phyloP scores from a whole-genome alignment of 768 basidiomycete species.

The Amanita phalloides region DNA sequence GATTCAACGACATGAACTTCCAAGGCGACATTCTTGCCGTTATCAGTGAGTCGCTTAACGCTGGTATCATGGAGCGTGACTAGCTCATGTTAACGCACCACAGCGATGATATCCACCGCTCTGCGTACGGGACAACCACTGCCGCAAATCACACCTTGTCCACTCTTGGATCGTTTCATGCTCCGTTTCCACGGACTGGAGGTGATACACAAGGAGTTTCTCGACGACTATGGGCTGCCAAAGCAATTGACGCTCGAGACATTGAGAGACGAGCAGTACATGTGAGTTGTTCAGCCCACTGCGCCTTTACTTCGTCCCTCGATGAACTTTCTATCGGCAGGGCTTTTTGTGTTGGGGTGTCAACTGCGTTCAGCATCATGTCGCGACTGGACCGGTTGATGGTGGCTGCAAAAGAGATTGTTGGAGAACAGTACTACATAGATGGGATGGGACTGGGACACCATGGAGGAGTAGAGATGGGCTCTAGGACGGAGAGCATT shows the following conservation, averaged over 20 bases:
- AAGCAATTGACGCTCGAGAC: conserved; percentile 61
- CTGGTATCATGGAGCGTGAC: too few relatives aligned
- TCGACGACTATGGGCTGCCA: conserved; percentile 69
- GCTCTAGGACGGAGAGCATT: conserved; percentile 16
- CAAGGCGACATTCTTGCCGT: conserved; percentile 81
- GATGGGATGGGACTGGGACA: conserved; percentile 42
- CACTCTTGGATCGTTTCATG: conserved; percentile 40
- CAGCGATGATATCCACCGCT: conserved; percentile 70
- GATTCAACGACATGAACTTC: conserved; percentile 70
- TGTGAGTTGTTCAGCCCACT: conserved; percentile 36
- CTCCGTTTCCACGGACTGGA: conserved; percentile 46
- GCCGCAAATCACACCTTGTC: conserved; percentile 83
- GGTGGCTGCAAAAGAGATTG: conserved; percentile 75
- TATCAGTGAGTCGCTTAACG: conserved; percentile 39
- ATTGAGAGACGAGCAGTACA: conserved; percentile 66
- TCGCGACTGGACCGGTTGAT: conserved; percentile 67
- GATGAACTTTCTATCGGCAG: conserved; percentile 18
- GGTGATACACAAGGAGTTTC: conserved; percentile 61
- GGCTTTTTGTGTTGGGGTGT: conserved; percentile 64
- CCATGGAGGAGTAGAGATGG: conserved; percentile 17
- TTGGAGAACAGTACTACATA: conserved; percentile 85
- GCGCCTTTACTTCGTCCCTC: background rate
- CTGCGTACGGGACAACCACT: conserved; percentile 65
- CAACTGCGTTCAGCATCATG: conserved; percentile 60
- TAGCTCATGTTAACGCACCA: background rate